Evolutionary conservation across 352 stramenopile genomes (phyloP).

Genomic region (Phytophthora constricta): DNA sequence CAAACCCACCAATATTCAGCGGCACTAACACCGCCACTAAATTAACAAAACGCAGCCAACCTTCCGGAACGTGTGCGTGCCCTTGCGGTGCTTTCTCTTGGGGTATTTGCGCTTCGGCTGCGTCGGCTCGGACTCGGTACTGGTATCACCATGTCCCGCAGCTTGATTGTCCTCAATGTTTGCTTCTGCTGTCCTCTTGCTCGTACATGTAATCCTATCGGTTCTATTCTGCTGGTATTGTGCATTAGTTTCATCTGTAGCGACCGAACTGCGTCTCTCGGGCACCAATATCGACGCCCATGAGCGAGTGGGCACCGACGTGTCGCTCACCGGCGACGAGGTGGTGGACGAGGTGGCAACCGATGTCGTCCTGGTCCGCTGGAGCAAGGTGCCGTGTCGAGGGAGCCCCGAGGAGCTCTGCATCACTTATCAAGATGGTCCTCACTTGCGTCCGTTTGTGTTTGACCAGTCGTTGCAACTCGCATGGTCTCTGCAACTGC

Average conservation of each 20-base stretch:
- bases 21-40: not conserved
- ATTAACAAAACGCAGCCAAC: slow-evolving; percentile 15
- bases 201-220: not conserved
- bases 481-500: not conserved
- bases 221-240: not conserved
- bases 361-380: not conserved
- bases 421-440: slow-evolving; percentile 1
- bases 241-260: too few relatives aligned
- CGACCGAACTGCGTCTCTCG: not conserved
- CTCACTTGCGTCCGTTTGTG: not conserved
- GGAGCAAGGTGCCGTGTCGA: not conserved
- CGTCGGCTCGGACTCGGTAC: slow-evolving; percentile 4
- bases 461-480: not conserved
- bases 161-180: not conserved
- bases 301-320: not conserved
- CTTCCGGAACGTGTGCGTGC: slow-evolving; percentile 40
- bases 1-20: not conserved
- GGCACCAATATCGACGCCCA: slow-evolving; percentile 18
- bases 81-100: slow-evolving; percentile 41
- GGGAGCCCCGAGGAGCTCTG: not conserved
- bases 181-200: not conserved
- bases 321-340: slow-evolving; percentile 20
- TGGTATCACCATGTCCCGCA: not conserved
- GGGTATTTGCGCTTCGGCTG: slow-evolving; percentile 31
- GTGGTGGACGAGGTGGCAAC: slow-evolving; percentile 23